These are phyloP conservation scores for Carex arenaria DNA, from an alignment of 202 grass and related monocot species.

Conservation along the genomic window DNA sequence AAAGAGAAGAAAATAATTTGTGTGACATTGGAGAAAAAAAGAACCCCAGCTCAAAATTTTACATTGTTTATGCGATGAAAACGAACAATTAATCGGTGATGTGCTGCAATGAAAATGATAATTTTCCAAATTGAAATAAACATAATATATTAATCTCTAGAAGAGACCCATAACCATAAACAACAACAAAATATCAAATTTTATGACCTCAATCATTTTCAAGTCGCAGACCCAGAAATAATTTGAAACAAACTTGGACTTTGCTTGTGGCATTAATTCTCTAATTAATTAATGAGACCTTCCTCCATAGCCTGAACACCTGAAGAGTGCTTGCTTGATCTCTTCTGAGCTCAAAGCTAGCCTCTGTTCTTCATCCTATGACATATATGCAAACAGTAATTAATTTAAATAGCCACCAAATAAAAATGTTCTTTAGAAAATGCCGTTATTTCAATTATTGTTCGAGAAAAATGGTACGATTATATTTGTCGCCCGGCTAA, in stretches of 20 bases:
- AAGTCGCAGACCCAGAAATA: not conserved
- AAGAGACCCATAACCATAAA: not conserved
- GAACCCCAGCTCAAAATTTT: not conserved
- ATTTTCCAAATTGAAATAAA: not conserved
- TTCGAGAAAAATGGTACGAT: not conserved
- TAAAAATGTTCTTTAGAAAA: not conserved
- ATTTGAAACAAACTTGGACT: constrained; percentile 7
- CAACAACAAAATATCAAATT: constrained; percentile 10
- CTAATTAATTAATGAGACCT: constrained; percentile 41
- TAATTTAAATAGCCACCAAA: not conserved
- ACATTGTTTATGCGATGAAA: not conserved
- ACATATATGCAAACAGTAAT: constrained; percentile 9
- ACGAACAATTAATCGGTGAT: not conserved
- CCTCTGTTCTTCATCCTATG: constrained; percentile 46
- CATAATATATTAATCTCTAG: not conserved
- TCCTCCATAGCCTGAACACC: constrained; percentile 77
- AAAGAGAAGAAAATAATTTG: not conserved
- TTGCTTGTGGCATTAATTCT: not conserved
- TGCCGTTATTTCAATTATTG: not conserved
- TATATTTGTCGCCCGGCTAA: not conserved
- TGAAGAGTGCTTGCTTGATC: constrained; percentile 72
- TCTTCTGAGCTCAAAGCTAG: constrained; percentile 38
- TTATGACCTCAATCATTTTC: not conserved
- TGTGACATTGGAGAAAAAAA: not conserved
- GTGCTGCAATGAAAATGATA: not conserved